Evolutionary conservation across 768 basidiomycete species (phyloP), one percentile per base, ranked within the genome.

Genomic region (Boletus insuetus): DNA sequence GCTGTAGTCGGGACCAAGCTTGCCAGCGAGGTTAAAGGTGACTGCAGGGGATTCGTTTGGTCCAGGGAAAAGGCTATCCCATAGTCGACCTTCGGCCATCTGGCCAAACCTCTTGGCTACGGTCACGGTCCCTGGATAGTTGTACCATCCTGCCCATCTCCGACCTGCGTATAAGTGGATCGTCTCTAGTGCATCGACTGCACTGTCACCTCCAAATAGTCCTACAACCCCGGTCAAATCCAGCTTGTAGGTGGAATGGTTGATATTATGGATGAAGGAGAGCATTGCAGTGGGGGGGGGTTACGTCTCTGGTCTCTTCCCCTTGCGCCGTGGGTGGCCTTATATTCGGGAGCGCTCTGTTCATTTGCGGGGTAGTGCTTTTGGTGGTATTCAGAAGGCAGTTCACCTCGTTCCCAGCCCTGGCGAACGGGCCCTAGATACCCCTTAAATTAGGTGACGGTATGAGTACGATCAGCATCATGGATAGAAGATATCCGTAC

Each of bases 1-100:
- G 58, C 84, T 83, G 69, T 82, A 93, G 59, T 88, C 87, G 40
- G 89, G 89, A 2, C 73, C 73, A 40, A n/a, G 13, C 43, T 57
- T 55, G 16, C 69, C 73, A n/a, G 58, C 61, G 42, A 73, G 49
- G 7, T 54, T 56, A 45, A 73, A 73, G 13, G 64, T 62, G n/a
- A 42, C 9, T 26, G 63, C 51, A 1, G 73, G 68, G 22, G 65
- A 39, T 29, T 64, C 57, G 29, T 69, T 65, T 38, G 58, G 54
- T 19, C 72, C 73, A 11, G 72, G 72, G 39, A 69, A 73, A n/a
- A 74, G 32, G 11, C 55, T 67, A 42, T 66, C 66, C 70, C 72
- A 73, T 13, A 70, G 13, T 11, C 52, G 58, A 20, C 56, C 56
- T 13, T 57, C 22, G 17, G 69, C 67, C 46, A 73, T 66, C 35